Conservation (phyloP, 179 eudicot genomes). For the Monotropa hypopitys region DNA sequence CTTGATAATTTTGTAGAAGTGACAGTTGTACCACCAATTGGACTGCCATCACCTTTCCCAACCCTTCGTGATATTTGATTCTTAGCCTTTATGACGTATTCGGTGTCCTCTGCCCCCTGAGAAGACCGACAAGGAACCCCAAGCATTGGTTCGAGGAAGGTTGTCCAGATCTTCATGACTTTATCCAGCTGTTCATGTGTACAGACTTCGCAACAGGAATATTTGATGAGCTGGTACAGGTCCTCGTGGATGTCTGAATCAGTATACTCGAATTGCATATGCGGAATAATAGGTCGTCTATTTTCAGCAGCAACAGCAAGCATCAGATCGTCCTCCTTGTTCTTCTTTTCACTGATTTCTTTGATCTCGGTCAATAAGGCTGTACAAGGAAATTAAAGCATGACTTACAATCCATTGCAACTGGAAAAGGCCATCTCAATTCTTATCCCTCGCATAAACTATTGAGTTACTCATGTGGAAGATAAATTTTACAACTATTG, state of each 20-base stretch:
- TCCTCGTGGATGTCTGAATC: conserved; percentile 68
- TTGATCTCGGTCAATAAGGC: conserved; percentile 65
- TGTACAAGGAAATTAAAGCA: conserved; percentile 18
- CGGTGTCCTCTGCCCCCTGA: conserved; percentile 28
- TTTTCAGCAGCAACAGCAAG: conserved; percentile 64
- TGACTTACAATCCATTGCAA: neutral
- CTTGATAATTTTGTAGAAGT: conserved; percentile 24
- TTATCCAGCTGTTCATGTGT: conserved; percentile 59
- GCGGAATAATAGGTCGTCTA: conserved; percentile 42
- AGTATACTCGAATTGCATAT: conserved; percentile 48
- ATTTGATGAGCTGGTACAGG: conserved; percentile 55
- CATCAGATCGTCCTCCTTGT: conserved; percentile 51
- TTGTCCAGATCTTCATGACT: conserved; percentile 72
- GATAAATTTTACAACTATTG: neutral
- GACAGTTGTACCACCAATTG: conserved; percentile 16
- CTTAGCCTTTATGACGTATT: conserved; percentile 28
- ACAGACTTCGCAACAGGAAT: conserved; percentile 63
- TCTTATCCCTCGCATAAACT: neutral
- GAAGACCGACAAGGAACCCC: conserved; percentile 36
- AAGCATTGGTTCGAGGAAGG: conserved; percentile 60
- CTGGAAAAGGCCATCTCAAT: neutral
- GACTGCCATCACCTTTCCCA: conserved; percentile 29
- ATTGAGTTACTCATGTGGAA: neutral
- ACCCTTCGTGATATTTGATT: conserved; percentile 17
- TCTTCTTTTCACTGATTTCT: conserved; percentile 56